Conservation (phyloP, 176 grass and related monocot genomes). For the Triticum turgidum region DNA sequence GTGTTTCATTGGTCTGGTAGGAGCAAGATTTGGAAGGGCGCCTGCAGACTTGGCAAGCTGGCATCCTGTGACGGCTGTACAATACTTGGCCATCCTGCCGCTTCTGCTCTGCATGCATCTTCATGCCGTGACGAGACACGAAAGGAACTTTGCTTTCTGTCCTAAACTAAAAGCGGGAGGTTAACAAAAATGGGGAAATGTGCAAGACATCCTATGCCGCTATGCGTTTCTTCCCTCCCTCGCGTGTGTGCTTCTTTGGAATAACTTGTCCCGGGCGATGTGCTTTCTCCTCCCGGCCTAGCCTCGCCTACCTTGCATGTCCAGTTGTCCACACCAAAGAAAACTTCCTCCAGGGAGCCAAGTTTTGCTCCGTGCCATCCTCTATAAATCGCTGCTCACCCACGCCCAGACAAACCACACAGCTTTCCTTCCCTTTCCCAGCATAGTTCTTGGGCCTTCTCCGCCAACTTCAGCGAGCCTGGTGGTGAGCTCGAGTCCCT, state of each 20-base stretch:
- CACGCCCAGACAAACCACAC: conserved; percentile 37
- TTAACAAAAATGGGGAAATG: background rate
- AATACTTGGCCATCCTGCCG: too few species aligned
- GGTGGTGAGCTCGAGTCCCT: background rate
- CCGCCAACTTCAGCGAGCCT: background rate
- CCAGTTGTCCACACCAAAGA: conserved; percentile 6
- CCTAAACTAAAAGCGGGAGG: background rate
- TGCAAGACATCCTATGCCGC: too few species aligned
- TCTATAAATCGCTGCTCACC: conserved; percentile 60
- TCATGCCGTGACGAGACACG: background rate
- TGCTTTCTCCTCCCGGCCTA: conserved; percentile 52
- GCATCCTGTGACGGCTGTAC: too few species aligned
- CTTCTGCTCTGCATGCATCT: background rate
- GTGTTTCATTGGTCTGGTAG: background rate
- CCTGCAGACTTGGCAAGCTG: too few species aligned
- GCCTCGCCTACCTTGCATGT: conserved; percentile 20
- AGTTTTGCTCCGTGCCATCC: conserved; percentile 20
- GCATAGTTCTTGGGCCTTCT: background rate
- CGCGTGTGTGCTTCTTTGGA: conserved; percentile 40
- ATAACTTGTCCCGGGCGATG: conserved; percentile 60
- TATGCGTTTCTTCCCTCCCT: conserved; percentile 49
- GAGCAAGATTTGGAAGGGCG: background rate
- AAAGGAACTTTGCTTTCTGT: background rate
- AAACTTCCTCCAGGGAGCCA: conserved; percentile 30
- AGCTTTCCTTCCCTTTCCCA: background rate